Evolutionary conservation across 2,329 filamentous ascomycete genomes (phyloP).

Genomic region (Albifimbria verrucaria): DNA sequence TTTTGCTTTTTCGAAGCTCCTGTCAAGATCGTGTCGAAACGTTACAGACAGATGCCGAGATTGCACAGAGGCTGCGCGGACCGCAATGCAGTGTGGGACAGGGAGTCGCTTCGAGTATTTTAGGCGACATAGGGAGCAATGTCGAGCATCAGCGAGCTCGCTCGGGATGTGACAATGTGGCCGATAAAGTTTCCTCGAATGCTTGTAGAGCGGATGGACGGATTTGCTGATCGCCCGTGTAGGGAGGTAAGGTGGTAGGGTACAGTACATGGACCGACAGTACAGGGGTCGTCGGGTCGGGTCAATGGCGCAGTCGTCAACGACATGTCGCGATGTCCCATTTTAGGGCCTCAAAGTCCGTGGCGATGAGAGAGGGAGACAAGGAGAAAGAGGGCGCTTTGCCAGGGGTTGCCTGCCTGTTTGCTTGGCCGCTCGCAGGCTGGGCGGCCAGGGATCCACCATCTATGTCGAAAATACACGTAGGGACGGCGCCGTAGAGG

Average conservation of each 20-base stretch:
- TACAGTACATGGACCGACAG: no score
- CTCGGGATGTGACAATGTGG: neutral
- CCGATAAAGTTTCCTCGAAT: neutral
- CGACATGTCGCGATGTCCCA: no score
- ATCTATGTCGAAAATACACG: no score
- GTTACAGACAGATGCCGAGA: neutral
- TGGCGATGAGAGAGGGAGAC: no score
- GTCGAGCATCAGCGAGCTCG: neutral
- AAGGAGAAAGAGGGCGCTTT: no score
- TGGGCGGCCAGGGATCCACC: no score
- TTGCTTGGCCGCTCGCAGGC: no score
- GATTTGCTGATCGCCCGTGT: neutral
- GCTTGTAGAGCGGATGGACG: neutral
- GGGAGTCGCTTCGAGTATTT: neutral
- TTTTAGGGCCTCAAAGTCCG: no score
- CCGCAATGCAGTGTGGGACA: neutral
- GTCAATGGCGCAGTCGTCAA: no score
- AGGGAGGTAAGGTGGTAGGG: neutral
- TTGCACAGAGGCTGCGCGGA: neutral
- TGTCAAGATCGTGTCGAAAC: neutral
- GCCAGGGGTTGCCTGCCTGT: no score
- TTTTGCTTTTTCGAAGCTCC: neutral
- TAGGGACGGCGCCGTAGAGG: no score
- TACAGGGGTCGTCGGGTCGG: no score
- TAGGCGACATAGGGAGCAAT: neutral